Evolutionary conservation across 2,329 filamentous ascomycete genomes (phyloP).

Genomic region (Beauveria pseudobassiana): DNA sequence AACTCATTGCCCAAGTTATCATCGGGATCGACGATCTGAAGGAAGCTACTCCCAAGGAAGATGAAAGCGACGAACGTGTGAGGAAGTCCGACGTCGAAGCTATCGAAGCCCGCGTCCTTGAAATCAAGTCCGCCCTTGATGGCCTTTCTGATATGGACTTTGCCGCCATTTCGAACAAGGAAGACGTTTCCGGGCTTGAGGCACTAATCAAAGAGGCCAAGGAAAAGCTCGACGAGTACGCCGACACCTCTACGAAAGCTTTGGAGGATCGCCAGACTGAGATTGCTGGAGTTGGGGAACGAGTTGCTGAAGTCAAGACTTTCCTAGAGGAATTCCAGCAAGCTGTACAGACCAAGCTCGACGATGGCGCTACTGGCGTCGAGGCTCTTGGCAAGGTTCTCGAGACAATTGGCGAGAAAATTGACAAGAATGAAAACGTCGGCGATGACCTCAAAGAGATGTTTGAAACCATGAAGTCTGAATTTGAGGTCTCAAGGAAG

Average conservation of each 20-base stretch:
- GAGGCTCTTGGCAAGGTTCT: constrained; percentile 66
- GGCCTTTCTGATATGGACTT: constrained; percentile 65
- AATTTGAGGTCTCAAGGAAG: constrained; percentile 79
- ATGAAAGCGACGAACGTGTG: constrained; percentile 50
- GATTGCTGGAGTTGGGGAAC: constrained; percentile 68
- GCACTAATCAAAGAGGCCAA: constrained; percentile 65
- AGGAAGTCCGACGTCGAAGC: constrained; percentile 78
- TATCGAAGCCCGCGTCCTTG: constrained; percentile 73
- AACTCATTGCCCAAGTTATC: constrained; percentile 71
- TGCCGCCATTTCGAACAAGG: constrained; percentile 64
- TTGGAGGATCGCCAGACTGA: constrained; percentile 81
- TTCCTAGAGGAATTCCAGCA: constrained; percentile 73
- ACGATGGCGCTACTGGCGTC: constrained; percentile 64
- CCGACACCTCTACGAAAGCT: constrained; percentile 67
- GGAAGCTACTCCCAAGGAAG: constrained; percentile 43
- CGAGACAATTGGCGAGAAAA: constrained; percentile 56
- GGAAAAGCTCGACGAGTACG: constrained; percentile 58
- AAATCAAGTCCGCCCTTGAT: constrained; percentile 73
- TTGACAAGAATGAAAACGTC: constrained; percentile 49
- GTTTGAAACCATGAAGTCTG: constrained; percentile 67
- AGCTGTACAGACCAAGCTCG: constrained; percentile 67
- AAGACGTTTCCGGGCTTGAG: constrained; percentile 59
- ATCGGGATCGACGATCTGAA: constrained; percentile 68
- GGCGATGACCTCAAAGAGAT: constrained; percentile 62
- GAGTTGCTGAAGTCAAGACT: constrained; percentile 69